Percentiles rank a stretch among this genome's conserved stretches.
phyloP scores from a whole-genome alignment of 805 yeast genomes.

The Barnettozyma sucrosica region DNA sequence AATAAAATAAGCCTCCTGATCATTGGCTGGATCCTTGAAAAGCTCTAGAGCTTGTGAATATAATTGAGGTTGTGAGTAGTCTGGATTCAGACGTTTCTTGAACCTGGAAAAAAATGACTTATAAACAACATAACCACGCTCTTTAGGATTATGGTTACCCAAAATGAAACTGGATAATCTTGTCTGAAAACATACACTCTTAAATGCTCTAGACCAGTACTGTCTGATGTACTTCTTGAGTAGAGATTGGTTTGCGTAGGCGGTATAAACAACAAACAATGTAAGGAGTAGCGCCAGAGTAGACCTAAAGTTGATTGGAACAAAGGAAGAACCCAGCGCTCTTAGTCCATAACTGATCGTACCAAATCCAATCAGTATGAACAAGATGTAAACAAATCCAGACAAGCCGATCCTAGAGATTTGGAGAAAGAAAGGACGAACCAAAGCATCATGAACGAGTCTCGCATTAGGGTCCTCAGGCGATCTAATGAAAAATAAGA shows the following conservation, averaged over 20 bases:
- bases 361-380: conserved; percentile 75
- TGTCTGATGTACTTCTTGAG: conserved; percentile 34
- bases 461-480: conserved; percentile 92
- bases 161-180: conserved; percentile 79
- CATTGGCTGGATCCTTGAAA: conserved; percentile 33
- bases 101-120: conserved; percentile 43
- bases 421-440: conserved; percentile 69
- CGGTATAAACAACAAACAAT: conserved; percentile 1
- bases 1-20: conserved; percentile 51
- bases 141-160: conserved; percentile 54
- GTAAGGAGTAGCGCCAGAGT: not conserved
- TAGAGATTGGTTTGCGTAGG: not conserved
- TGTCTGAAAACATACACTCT: conserved; percentile 46
- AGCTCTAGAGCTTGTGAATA: conserved; percentile 37
- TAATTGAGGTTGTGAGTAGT: conserved; percentile 53
- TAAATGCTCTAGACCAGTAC: conserved; percentile 62
- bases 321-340: conserved; percentile 12
- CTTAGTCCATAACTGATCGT: conserved; percentile 23
- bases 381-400: conserved; percentile 64
- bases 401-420: conserved; percentile 66
- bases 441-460: conserved; percentile 79
- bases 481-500: conserved; percentile 82
- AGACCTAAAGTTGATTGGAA: conserved; percentile 16
- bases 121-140: conserved; percentile 64
- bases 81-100: conserved; percentile 37